Percentiles rank a stretch among this genome's conserved stretches.
Evolutionary conservation across 768 basidiomycete species (phyloP).

Genomic region (Lactarius deliciosus): DNA sequence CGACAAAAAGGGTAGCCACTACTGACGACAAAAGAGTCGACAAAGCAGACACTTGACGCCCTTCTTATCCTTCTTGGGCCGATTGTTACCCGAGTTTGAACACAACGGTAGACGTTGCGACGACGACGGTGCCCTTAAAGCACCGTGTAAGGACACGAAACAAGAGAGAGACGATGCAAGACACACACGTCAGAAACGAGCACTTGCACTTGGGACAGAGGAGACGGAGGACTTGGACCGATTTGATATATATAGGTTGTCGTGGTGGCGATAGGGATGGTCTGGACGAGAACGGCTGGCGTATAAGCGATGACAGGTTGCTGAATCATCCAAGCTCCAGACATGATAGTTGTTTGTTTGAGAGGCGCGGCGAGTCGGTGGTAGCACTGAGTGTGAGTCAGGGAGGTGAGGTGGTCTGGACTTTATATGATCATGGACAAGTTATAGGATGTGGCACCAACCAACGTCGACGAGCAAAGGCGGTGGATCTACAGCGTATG

Average conservation of each 20-base stretch:
- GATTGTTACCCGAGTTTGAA: neutral
- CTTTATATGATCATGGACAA: slow-evolving; percentile 5
- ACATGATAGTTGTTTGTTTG: neutral
- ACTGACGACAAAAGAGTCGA: neutral
- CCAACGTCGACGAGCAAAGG: neutral
- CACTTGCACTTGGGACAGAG: neutral
- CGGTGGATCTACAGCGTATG: neutral
- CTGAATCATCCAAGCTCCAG: neutral
- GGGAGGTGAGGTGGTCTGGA: neutral
- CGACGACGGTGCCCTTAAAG: neutral
- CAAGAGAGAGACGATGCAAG: neutral
- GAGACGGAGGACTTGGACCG: neutral
- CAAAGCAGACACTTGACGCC: neutral
- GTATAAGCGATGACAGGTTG: neutral
- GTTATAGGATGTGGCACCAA: slow-evolving; percentile 8
- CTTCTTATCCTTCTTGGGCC: neutral
- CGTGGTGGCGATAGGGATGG: neutral
- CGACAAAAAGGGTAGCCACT: neutral
- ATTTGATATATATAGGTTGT: slow-evolving; percentile 1
- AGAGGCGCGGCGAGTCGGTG: neutral
- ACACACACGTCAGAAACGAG: slow-evolving; percentile 7
- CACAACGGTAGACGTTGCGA: neutral
- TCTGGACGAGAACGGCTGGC: neutral
- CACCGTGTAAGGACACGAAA: neutral
- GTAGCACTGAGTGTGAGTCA: neutral